These are phyloP conservation scores for Calvatia gigantea DNA, from an alignment of 768 basidiomycete genomes.

Conservation along the genomic window DNA sequence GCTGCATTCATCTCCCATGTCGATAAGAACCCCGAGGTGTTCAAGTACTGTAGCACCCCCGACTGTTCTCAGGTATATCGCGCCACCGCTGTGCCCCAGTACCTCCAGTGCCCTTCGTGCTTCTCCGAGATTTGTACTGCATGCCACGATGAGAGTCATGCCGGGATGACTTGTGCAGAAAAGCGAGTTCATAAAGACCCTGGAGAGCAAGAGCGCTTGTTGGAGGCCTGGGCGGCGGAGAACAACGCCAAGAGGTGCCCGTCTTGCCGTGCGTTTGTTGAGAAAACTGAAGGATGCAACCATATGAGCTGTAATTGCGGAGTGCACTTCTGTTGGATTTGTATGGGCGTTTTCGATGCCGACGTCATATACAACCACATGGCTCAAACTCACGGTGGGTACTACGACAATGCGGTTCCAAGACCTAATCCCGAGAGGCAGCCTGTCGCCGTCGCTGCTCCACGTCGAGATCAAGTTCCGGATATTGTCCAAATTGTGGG, in stretches of 20 bases:
- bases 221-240: conserved; percentile 33
- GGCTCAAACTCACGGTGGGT: conserved; percentile 9
- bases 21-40: conserved; percentile 49
- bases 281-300: conserved; percentile 53
- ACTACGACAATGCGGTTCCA: not conserved
- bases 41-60: conserved; percentile 67
- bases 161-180: conserved; percentile 48
- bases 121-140: conserved; percentile 42
- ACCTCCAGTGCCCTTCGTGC: conserved; percentile 50
- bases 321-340: conserved; percentile 31
- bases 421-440: no score
- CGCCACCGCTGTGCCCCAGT: conserved; percentile 19
- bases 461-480: not conserved
- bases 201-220: conserved; percentile 40
- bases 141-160: conserved; percentile 48
- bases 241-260: conserved; percentile 46
- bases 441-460: no score
- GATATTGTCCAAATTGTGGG: conserved; percentile 1
- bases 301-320: conserved; percentile 51
- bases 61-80: conserved; percentile 70
- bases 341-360: conserved; percentile 14
- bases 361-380: conserved; percentile 13
- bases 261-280: conserved; percentile 38
- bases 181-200: conserved; percentile 29
- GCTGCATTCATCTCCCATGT: conserved; percentile 54